These are phyloP conservation scores for Colletotrichum australisinense DNA, from an alignment of 2,329 filamentous ascomycete species.

Conservation along the genomic window DNA sequence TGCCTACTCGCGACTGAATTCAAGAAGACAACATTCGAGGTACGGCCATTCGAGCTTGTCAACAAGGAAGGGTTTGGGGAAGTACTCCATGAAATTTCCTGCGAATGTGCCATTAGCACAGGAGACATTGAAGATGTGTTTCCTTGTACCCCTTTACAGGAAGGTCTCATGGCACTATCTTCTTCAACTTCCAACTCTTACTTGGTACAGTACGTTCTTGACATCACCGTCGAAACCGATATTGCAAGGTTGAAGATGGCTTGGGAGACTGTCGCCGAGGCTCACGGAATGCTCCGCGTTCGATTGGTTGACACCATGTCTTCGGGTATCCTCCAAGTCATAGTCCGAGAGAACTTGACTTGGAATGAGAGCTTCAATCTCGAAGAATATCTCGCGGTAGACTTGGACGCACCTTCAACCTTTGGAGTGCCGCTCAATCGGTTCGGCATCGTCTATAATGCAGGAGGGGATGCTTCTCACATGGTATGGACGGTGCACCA, in stretches of 20 bases:
- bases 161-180: constrained; percentile 28
- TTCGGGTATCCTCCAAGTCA: constrained; percentile 63
- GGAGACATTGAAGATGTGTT: constrained; percentile 25
- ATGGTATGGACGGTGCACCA: constrained; percentile 39
- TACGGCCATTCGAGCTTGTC: constrained; percentile 10
- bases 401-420: constrained; percentile 6
- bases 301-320: constrained; percentile 33
- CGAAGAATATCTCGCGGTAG: constrained; percentile 13
- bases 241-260: constrained; percentile 15
- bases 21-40: neutral
- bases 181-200: constrained; percentile 14
- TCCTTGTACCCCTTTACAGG: constrained; percentile 24
- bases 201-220: constrained; percentile 20
- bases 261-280: constrained; percentile 28
- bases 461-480: neutral
- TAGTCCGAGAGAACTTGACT: constrained; percentile 8
- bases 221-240: neutral
- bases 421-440: constrained; percentile 36
- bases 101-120: neutral
- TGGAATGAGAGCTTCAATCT: constrained; percentile 26
- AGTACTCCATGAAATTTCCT: neutral
- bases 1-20: neutral
- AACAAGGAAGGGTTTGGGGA: neutral
- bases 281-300: constrained; percentile 37
- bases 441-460: constrained; percentile 35